Conservation (phyloP, 2,329 filamentous ascomycete genomes). For the Thermochaetoides dissita region DNA sequence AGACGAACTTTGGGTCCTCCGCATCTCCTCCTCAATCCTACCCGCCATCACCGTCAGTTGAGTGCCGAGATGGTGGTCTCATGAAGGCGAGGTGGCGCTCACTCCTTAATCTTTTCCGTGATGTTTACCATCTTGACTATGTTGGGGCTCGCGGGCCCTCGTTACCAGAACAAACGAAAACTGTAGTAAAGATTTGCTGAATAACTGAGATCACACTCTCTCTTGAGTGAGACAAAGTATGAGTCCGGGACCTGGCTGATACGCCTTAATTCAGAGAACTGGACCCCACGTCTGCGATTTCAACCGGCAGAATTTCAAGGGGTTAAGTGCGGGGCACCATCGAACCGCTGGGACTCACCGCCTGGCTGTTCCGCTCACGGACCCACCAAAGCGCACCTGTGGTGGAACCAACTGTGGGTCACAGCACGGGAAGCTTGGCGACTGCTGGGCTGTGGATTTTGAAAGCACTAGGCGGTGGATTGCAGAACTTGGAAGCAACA, state of each 20-base stretch:
- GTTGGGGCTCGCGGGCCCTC: constrained; percentile 14
- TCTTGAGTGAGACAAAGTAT: too few species aligned
- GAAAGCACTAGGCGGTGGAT: too few species aligned
- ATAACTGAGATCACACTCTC: too few species aligned
- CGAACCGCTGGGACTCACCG: constrained; percentile 6
- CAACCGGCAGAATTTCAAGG: constrained; percentile 16
- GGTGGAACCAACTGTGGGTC: background rate
- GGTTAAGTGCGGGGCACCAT: constrained; percentile 8
- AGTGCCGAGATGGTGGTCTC: too few species aligned
- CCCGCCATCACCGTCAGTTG: background rate
- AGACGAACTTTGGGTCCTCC: constrained; percentile 85
- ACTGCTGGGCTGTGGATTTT: too few species aligned
- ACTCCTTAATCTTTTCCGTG: constrained; percentile 99
- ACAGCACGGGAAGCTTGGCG: too few species aligned
- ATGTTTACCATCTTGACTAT: constrained; percentile 81
- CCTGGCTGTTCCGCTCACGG: background rate
- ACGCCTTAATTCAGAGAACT: constrained; percentile 3
- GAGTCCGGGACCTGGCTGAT: background rate
- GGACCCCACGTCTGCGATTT: constrained; percentile 13
- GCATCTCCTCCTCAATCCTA: constrained; percentile 99
- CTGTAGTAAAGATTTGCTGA: background rate
- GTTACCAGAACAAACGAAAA: constrained; percentile 8
- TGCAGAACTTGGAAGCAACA: too few species aligned
- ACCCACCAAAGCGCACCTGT: background rate
- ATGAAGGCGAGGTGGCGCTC: constrained; percentile 20